These are phyloP conservation scores for Chrysanthemum lavandulifolium DNA, from an alignment of 129 eudicot species.

Conservation along the genomic window DNA sequence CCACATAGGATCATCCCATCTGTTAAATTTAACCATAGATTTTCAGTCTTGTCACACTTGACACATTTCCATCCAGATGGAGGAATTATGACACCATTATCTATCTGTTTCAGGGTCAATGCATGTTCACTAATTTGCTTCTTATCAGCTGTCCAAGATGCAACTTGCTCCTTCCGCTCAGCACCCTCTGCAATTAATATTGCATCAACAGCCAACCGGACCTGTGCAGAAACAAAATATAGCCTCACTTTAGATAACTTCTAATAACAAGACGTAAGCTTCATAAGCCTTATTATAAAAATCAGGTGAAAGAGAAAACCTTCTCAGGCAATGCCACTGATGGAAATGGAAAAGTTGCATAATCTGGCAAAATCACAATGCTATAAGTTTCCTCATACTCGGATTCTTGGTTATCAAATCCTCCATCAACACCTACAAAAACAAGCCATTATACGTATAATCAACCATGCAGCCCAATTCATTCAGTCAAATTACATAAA, in stretches of 20 bases:
- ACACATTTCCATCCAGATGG: constrained; percentile 94
- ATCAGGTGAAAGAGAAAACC: constrained; percentile 19
- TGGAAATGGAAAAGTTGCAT: constrained; percentile 70
- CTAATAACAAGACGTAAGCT: background rate
- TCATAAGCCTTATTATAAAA: background rate
- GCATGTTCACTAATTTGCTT: constrained; percentile 76
- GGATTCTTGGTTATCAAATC: constrained; percentile 75
- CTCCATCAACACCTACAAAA: constrained; percentile 76
- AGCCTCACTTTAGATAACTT: background rate
- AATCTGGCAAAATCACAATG: constrained; percentile 74
- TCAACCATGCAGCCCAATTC: constrained; percentile 3
- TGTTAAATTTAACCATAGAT: constrained; percentile 88
- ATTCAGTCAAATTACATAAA: background rate
- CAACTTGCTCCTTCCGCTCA: constrained; percentile 90
- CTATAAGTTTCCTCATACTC: constrained; percentile 67
- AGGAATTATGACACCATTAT: constrained; percentile 72
- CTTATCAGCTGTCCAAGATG: constrained; percentile 89
- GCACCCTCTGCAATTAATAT: constrained; percentile 79
- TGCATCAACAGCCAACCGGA: constrained; percentile 89
- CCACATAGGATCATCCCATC: constrained; percentile 96
- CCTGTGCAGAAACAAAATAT: constrained; percentile 43
- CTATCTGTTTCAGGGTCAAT: constrained; percentile 63
- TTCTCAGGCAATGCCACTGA: constrained; percentile 88
- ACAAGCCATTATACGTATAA: constrained; percentile 10
- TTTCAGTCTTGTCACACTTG: constrained; percentile 86